Evolutionary conservation across 176 grass and related monocot species (phyloP).

Genomic region (Ananas comosus): DNA sequence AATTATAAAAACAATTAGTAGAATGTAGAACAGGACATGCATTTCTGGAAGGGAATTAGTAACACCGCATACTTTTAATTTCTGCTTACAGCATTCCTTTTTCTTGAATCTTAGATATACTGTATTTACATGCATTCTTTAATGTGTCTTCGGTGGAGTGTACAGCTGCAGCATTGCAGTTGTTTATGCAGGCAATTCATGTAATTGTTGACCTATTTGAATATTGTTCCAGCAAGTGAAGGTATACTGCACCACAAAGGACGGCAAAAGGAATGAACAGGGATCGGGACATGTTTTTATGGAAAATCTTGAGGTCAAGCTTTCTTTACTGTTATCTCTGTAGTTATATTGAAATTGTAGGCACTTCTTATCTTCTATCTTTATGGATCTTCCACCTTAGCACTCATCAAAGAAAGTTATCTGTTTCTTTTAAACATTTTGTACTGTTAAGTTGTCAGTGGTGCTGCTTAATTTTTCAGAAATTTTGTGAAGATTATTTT

Average conservation of each 20-base stretch:
- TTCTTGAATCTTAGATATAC: too few relatives aligned
- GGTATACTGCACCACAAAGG: neutral
- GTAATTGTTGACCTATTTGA: neutral
- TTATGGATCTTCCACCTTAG: too few relatives aligned
- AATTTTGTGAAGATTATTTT: too few relatives aligned
- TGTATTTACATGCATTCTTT: too few relatives aligned
- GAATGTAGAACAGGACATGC: neutral
- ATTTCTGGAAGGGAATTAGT: neutral
- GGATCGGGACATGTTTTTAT: neutral
- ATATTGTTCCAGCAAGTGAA: neutral
- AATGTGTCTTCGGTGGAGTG: neutral
- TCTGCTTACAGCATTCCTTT: too few relatives aligned
- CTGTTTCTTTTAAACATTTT: too few relatives aligned
- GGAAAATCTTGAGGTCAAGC: neutral
- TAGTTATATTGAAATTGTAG: neutral
- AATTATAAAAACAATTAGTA: too few relatives aligned
- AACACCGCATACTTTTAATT: too few relatives aligned
- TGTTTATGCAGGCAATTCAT: neutral
- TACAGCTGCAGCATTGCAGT: neutral
- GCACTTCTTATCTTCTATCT: neutral
- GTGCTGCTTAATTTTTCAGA: too few relatives aligned
- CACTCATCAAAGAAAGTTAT: too few relatives aligned
- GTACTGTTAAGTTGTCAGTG: too few relatives aligned
- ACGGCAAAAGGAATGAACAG: neutral
- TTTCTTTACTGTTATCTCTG: neutral